Evolutionary conservation across 495 filamentous ascomycete genomes (phyloP), one percentile per base, ranked within the genome.

Genomic region (Terfezia claveryi): DNA sequence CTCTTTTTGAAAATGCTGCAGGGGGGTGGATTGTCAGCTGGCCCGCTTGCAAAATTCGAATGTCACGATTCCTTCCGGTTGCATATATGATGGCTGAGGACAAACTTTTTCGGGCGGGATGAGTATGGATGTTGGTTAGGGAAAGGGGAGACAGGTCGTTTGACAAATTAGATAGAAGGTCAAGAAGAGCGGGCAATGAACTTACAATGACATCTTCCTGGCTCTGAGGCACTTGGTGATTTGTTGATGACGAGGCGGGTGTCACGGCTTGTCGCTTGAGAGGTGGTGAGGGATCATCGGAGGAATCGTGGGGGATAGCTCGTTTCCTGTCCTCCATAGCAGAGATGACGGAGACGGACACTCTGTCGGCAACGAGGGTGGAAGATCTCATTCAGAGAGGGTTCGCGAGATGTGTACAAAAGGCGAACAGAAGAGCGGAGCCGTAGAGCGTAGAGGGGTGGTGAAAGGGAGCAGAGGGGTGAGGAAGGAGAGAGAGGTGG

Each of bases 1-100:
- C 74, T 94, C 91, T 68, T 98, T 98, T 71, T 94, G 87, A 64
- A 85, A 95, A 61, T 81, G 79, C 91, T 98, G 66, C 67, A 57
- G 8, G 12, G 41, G 4, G 41, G 12, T 20, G 41, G 17, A 46
- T 46, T 46, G 41, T 46, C 41, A 46, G 41, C 41, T 20, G 17
- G 14, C 41, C 17, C 41, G 12, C 8, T 3, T 32, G 27, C 27
- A 32, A 32, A 32, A 32, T 32, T 32, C 27, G 44, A 49, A 49
- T 49, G 3, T 49, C 20, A 49, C 6, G 14, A 49, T 20, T 10
- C 44, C 14, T 49, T 32, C 27, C 23, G 50, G 50, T 32, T 23
- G n/a, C 50, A 51, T 23, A 32, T 27, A 27, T 12, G 27, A 51
- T 32, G n/a, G 50, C 16, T 5, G 16, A 23, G 50, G n/a, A 12